These are phyloP conservation scores for Cercophora scortea DNA, from an alignment of 495 filamentous ascomycete species.

Conservation along the genomic window DNA sequence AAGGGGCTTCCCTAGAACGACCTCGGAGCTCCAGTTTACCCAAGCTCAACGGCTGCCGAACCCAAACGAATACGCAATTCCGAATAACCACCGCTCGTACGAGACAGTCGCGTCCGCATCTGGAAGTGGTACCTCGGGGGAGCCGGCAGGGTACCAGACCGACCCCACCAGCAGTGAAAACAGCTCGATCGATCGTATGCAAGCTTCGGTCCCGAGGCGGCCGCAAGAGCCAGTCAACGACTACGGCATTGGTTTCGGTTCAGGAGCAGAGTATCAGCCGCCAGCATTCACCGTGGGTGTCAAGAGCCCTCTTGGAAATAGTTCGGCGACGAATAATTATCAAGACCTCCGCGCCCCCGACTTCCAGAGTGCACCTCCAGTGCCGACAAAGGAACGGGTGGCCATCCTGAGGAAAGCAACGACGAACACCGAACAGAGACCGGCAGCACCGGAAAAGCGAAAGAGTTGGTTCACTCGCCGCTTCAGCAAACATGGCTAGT, in stretches of 20 bases:
- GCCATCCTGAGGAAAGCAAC: conserved; percentile 26
- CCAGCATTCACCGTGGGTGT: conserved; percentile 25
- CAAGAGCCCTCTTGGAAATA: conserved; percentile 2
- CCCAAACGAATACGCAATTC: conserved; percentile 52
- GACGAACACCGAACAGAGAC: conserved; percentile 23
- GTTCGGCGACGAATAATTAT: conserved; percentile 3
- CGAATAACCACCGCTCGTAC: conserved; percentile 67
- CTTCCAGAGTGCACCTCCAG: conserved; percentile 17
- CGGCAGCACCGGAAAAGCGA: conserved; percentile 55
- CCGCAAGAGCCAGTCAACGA: conserved; percentile 35
- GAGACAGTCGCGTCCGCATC: conserved; percentile 73
- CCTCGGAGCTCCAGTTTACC: conserved; percentile 33
- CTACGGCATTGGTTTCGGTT: conserved; percentile 39
- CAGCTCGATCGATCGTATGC: conserved; percentile 72
- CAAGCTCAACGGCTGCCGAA: conserved; percentile 20
- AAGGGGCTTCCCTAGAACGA: conserved; percentile 39
- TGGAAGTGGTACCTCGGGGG: conserved; percentile 60
- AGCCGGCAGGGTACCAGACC: conserved; percentile 71
- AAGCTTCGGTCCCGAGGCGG: conserved; percentile 44
- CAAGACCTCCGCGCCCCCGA: conserved; percentile 3
- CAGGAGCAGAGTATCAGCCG: conserved; percentile 25
- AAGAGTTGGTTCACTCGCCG: conserved; percentile 82
- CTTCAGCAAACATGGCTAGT: conserved; percentile 60
- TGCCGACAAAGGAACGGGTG: conserved; percentile 31
- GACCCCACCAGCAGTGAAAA: conserved; percentile 83